Evolutionary conservation across 108 stramenopile genomes (phyloP), one percentile per base, ranked within the genome.

Genomic region (Pinguiococcus pyrenoidosus): DNA sequence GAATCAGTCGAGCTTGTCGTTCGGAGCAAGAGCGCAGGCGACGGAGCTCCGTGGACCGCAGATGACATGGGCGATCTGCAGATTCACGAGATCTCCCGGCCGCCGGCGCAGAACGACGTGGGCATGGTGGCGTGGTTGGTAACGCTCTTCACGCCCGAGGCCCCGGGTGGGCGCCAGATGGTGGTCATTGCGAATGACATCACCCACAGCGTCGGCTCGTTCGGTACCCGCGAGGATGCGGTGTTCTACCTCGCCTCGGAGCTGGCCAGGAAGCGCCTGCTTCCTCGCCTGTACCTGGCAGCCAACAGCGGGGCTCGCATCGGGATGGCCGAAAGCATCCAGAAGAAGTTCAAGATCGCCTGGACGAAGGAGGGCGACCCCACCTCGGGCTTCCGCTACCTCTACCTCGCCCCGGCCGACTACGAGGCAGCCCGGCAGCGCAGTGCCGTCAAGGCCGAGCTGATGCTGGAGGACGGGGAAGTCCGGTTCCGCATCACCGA

Each of bases 71-170:
- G 3, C 32, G 77, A 87, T 43, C 32, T 47, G 14, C 14, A 30
- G 21, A 7, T 49, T 7, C 4, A 32, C 4, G 61, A 62, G 30
- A 29, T 57, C 22, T 68, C 79, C 25, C 66, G 93, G 25, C 73
- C 73, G 9, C 80, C 93, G 14, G 98, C 94, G 17, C 74, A 74
- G 39, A 99, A 99, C 68, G 79, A 93, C 77, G 87, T 95, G 46
- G 92, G 91, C 42, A 99, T 99, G 98, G 94, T 99, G 32, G 98
- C 93, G 8, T 99, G 98, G 98, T 73, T 83, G 32, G 72, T 93
- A 69, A 77, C 70, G 34, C 58, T 96, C n/a, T 76, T 76, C 47
- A 95, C 98, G 23, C 85, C 92, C 3, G 92, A 96, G 60, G 95
- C 89, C 69, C 91, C 88, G 2, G 78, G 76, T 37, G 87, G 86